Conservation (phyloP, 164 flowering plant species). For the Cinnamomum chago region DNA sequence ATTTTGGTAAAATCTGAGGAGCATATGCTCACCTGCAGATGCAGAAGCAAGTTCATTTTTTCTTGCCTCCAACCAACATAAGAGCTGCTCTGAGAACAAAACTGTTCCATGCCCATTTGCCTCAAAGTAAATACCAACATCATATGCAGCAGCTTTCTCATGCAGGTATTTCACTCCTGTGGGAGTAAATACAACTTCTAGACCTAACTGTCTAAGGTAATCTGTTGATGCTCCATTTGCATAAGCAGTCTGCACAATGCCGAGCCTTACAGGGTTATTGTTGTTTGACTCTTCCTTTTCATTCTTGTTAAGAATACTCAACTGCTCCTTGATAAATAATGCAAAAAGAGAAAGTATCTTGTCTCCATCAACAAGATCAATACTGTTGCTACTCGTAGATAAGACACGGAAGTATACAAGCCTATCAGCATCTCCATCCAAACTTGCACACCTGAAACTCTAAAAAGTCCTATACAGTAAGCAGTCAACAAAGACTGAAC, state of each 20-base stretch:
- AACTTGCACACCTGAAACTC: constrained; percentile 93
- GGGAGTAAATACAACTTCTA: constrained; percentile 73
- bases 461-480: constrained; percentile 29
- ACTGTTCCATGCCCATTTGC: constrained; percentile 99
- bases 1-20: neutral
- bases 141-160: constrained; percentile 83
- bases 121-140: constrained; percentile 94
- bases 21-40: constrained; percentile 35
- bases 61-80: constrained; percentile 55
- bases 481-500: constrained; percentile 4
- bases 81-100: constrained; percentile 62
- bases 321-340: constrained; percentile 72
- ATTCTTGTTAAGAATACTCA: constrained; percentile 34
- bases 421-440: constrained; percentile 99
- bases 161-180: constrained; percentile 95
- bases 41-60: constrained; percentile 41
- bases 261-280: constrained; percentile 39
- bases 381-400: constrained; percentile 31
- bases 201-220: constrained; percentile 60
- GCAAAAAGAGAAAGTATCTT: constrained; percentile 89
- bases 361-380: constrained; percentile 92
- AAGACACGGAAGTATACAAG: constrained; percentile 68
- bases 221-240: constrained; percentile 95
- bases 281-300: constrained; percentile 14
- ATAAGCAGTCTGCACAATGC: constrained; percentile 93